Evolutionary conservation across 805 yeast genomes (phyloP), one percentile per base, ranked within the genome.

Genomic region (Candida palmyrensis): DNA sequence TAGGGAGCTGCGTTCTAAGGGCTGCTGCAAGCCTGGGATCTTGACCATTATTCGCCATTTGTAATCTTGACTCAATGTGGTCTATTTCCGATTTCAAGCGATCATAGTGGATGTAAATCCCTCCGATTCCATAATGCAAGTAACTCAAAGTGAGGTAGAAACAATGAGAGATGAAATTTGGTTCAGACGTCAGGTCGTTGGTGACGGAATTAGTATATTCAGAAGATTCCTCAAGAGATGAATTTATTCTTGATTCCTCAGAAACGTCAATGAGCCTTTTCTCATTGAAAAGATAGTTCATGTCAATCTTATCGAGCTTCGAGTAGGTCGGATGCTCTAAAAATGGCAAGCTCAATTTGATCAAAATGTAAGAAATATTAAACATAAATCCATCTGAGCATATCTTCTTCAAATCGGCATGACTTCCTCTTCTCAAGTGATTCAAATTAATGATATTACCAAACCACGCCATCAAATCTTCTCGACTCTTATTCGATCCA

Each of bases 151-250:
- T 77, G 36, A 92, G 54, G 49, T 71, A 92, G 56, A 88, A 92
- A 48, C 95, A 82, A 44, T 90, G 92, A 6, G 96, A 79, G n/a
- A 92, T 86, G 53, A 92, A 92, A 48, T 92, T 90, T 24, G 62
- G 40, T n/a, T n/a, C n/a, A n/a, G n/a, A n/a, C n/a, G 40, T 16
- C 7, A 30, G 13, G 6, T 27, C 30, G 17, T 22, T 16, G 3
- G 20, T 50, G 42, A 18, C 71, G 53, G 40, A 57, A 25, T 59
- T 60, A 23, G 59, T 53, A 2, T 57, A 46, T 31, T 73, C 77
- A 30, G 70, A 69, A 4, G 86, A 82, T 47, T 84, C 92, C 37
- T 72, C 72, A 28, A 74, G 68, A 21, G 92, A 83, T 2, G 96
- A 73, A 44, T 84, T 80, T 13, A 87, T 68, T 48, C 92, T 77